Evolutionary conservation across 2,329 filamentous ascomycete genomes (phyloP).

Genomic region (Phialemonium atrogriseum): DNA sequence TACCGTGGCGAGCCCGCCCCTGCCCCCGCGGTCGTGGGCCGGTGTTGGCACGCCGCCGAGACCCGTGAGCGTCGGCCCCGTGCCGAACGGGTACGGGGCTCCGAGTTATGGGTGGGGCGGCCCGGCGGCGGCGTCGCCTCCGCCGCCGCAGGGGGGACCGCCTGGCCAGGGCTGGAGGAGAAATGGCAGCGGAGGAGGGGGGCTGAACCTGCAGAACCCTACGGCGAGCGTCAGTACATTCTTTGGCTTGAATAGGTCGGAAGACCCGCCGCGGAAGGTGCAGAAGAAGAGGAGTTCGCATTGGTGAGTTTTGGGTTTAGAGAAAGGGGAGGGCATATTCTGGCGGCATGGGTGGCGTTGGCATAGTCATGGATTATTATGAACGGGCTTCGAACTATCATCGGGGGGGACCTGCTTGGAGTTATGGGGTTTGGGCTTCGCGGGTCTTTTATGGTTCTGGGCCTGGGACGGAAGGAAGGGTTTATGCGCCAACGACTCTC

Average conservation of each 20-base stretch:
- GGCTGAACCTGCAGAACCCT: slow-evolving; percentile 7
- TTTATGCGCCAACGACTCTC: too few relatives aligned
- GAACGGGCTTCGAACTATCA: too few relatives aligned
- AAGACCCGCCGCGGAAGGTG: slow-evolving; percentile 17
- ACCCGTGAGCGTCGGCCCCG: slow-evolving; percentile 40
- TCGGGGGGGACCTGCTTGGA: too few relatives aligned
- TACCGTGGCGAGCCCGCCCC: slow-evolving; percentile 11
- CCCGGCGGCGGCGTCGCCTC: slow-evolving; percentile 9
- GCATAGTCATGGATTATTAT: too few relatives aligned
- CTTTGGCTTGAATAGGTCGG: slow-evolving; percentile 13
- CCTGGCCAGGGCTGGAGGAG: slow-evolving; percentile 4
- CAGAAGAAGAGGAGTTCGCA: slow-evolving; percentile 26
- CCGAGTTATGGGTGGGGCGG: slow-evolving; percentile 21
- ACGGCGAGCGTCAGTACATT: slow-evolving; percentile 15
- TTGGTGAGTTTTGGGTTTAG: slow-evolving; percentile 20
- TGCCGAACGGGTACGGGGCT: slow-evolving; percentile 11
- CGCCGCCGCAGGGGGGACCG: slow-evolving; percentile 14
- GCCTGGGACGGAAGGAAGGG: too few relatives aligned
- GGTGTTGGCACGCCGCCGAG: slow-evolving; percentile 31
- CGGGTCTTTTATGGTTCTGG: too few relatives aligned
- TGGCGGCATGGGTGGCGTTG: too few relatives aligned
- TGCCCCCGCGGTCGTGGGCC: slow-evolving; percentile 17
- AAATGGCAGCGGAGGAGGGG: slow-evolving; percentile 1
- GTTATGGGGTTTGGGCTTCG: too few relatives aligned
- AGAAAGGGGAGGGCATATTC: too few relatives aligned